Evolutionary conservation across 306 rosid species (phyloP).

Genomic region (Vigna hirtella): DNA sequence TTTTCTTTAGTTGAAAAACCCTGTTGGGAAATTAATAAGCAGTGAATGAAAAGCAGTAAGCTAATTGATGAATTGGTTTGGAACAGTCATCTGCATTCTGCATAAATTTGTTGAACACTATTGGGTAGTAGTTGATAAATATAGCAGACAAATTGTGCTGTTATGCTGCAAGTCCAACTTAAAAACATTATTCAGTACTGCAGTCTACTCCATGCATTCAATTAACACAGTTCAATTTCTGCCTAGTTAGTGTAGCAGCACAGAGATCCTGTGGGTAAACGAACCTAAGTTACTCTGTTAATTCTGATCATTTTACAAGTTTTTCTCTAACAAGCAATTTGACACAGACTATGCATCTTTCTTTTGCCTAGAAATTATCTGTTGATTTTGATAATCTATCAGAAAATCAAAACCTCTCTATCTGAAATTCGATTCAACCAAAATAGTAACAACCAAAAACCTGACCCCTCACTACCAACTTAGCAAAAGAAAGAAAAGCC

Average conservation of each 20-base stretch:
- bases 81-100: slow-evolving; percentile 14
- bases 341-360: neutral
- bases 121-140: neutral
- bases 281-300: slow-evolving; percentile 3
- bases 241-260: slow-evolving; percentile 22
- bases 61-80: slow-evolving; percentile 8
- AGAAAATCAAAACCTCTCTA: neutral
- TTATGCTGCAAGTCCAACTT: slow-evolving; percentile 28
- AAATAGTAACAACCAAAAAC: slow-evolving; percentile 31
- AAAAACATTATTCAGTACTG: slow-evolving; percentile 10
- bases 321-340: too few relatives aligned
- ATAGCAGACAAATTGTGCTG: slow-evolving; percentile 5
- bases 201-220: slow-evolving; percentile 22
- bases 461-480: slow-evolving; percentile 17
- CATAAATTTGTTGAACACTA: slow-evolving; percentile 12
- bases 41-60: neutral
- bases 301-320: too few relatives aligned
- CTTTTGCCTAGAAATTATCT: neutral
- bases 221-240: slow-evolving; percentile 15
- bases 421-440: slow-evolving; percentile 6
- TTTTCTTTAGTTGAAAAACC: neutral
- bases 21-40: neutral
- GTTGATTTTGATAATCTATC: neutral
- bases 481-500: slow-evolving; percentile 29
- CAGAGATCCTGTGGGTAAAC: slow-evolving; percentile 5